Percentiles rank a stretch among this genome's conserved stretches.
These are phyloP conservation scores for Asparagopsis taxiformis DNA, from an alignment of 31 red algal species.

Conservation along the genomic window DNA sequence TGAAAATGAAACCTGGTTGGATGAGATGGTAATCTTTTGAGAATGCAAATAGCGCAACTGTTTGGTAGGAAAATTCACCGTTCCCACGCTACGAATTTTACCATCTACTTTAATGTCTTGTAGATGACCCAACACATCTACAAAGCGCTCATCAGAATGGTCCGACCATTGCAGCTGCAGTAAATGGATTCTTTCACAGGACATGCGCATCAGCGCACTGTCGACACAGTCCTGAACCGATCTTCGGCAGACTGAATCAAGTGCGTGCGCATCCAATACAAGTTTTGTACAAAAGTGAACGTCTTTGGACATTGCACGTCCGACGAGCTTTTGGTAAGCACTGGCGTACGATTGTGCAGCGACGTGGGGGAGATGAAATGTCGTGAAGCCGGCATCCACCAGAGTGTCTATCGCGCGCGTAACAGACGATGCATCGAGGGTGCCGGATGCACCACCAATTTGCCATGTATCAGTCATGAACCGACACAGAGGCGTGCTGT, in stretches of 20 bases:
- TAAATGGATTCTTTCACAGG: slow-evolving; percentile 54
- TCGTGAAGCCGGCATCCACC: no score
- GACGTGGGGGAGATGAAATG: no score
- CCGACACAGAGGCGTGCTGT: no score
- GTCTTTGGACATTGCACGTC: no score
- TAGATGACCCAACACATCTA: slow-evolving; percentile 48
- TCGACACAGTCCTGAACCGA: slow-evolving; percentile 48
- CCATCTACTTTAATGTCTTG: slow-evolving; percentile 25
- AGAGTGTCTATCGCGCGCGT: no score
- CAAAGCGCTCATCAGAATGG: slow-evolving; percentile 36
- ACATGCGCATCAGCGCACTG: slow-evolving; percentile 15
- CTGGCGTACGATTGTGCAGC: no score
- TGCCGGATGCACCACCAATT: no score
- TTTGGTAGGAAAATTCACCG: slow-evolving; percentile 58
- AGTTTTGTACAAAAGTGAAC: slow-evolving; percentile 44
- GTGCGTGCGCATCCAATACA: slow-evolving; percentile 11
- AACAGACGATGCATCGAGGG: no score
- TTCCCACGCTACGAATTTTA: slow-evolving; percentile 47
- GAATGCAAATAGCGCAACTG: slow-evolving; percentile 28
- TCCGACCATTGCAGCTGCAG: slow-evolving; percentile 58
- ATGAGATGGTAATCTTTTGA: slow-evolving; percentile 33
- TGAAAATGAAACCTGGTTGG: slow-evolving; percentile 55
- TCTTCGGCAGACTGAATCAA: slow-evolving; percentile 8
- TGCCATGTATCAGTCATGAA: no score
- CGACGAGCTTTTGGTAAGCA: no score